A percentile compares a stretch with the other conserved stretches of the same genome.
Conservation (phyloP, 257 asterid genomes). For the Nemophila menziesii region DNA sequence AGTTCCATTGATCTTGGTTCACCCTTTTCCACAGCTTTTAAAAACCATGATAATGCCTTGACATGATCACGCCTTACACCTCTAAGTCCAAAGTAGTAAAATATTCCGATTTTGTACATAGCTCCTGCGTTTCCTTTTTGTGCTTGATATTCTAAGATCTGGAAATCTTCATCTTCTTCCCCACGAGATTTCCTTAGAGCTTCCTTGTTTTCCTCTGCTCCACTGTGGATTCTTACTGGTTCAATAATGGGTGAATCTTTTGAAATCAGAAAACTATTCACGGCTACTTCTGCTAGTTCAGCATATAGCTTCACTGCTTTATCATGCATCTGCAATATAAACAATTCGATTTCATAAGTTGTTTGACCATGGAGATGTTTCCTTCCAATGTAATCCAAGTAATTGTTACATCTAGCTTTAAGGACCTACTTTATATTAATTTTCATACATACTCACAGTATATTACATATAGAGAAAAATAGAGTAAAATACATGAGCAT, state of each 20-base stretch:
- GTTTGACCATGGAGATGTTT: too few relatives aligned
- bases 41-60: conserved; percentile 85
- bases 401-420: too few relatives aligned
- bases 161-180: conserved; percentile 98
- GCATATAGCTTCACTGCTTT: conserved; percentile 82
- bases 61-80: conserved; percentile 89
- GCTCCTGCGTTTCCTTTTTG: conserved; percentile 94
- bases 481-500: too few relatives aligned
- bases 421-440: too few relatives aligned
- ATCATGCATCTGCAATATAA: conserved; percentile 78
- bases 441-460: too few relatives aligned
- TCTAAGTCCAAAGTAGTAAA: conserved; percentile 90
- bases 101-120: conserved; percentile 84
- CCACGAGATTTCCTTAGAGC: conserved; percentile 93
- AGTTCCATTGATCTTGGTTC: conserved; percentile 98
- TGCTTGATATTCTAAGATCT: conserved; percentile 90
- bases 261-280: conserved; percentile 80
- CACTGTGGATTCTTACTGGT: conserved; percentile 88
- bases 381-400: too few relatives aligned
- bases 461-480: too few relatives aligned
- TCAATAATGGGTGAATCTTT: conserved; percentile 93
- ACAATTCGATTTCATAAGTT: too few relatives aligned
- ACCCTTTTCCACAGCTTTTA: conserved; percentile 86
- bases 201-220: conserved; percentile 96
- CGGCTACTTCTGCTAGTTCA: conserved; percentile 92